These are phyloP conservation scores for Astragalus membranaceus DNA, from an alignment of 306 rosid species.

Conservation along the genomic window DNA sequence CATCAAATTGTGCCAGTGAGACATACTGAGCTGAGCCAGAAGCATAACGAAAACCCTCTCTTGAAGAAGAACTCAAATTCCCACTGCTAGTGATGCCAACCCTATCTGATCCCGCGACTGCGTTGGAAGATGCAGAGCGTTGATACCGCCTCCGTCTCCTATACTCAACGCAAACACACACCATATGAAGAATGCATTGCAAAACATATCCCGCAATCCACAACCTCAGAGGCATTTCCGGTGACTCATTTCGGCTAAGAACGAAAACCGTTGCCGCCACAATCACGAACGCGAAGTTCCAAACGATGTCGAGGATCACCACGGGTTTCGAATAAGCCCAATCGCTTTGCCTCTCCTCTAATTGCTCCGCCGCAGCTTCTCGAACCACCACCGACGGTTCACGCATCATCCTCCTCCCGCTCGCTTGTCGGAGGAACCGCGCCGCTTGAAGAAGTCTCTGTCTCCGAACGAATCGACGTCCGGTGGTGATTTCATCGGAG, in stretches of 20 bases:
- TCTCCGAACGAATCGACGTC: constrained; percentile 50
- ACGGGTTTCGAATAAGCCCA: constrained; percentile 98
- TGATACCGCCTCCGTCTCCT: constrained; percentile 44
- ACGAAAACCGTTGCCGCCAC: constrained; percentile 52
- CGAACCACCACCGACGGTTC: constrained; percentile 90
- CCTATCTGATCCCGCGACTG: constrained; percentile 38
- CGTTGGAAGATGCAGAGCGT: constrained; percentile 9
- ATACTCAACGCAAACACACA: constrained; percentile 71
- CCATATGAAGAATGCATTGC: constrained; percentile 76
- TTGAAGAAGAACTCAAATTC: constrained; percentile 36
- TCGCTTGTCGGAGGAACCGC: constrained; percentile 82
- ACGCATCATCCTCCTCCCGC: constrained; percentile 76
- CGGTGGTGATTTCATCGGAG: constrained; percentile 45
- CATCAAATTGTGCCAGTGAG: constrained; percentile 44
- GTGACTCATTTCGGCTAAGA: constrained; percentile 53
- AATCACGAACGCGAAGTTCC: constrained; percentile 77
- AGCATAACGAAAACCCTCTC: constrained; percentile 31
- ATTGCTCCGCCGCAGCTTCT: constrained; percentile 90
- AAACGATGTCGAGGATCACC: constrained; percentile 72
- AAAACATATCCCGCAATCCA: constrained; percentile 79
- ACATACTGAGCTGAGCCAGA: constrained; percentile 38
- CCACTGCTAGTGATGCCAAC: constrained; percentile 25
- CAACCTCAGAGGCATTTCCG: constrained; percentile 66
- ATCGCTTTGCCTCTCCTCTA: constrained; percentile 95
- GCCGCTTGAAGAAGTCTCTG: constrained; percentile 92